Conservation (phyloP, 2,329 filamentous ascomycete genomes). For the Kalaharituber pfeilii region DNA sequence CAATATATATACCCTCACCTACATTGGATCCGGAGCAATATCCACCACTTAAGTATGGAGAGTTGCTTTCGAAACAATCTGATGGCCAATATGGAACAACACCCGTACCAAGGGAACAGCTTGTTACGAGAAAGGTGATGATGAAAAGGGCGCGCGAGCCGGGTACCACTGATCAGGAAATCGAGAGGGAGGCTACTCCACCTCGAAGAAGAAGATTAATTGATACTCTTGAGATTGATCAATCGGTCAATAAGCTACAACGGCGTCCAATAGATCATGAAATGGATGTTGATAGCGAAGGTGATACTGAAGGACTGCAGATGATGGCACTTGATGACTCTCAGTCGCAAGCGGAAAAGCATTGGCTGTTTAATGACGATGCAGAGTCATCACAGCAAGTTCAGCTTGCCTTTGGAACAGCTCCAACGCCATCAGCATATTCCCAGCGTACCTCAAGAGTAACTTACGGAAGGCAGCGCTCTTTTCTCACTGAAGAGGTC, state of each 20-base stretch:
- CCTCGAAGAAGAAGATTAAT: slow-evolving; percentile 14
- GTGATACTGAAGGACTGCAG: slow-evolving; percentile 3
- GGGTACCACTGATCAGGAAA: slow-evolving; percentile 7
- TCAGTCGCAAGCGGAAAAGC: background rate
- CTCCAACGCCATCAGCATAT: background rate
- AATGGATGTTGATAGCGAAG: background rate
- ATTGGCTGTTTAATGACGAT: too few relatives aligned
- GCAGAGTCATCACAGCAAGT: background rate
- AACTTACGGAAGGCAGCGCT: slow-evolving; percentile 18
- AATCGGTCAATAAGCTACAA: background rate
- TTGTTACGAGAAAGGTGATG: too few relatives aligned
- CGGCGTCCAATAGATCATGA: slow-evolving; percentile 4
- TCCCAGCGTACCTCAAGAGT: slow-evolving; percentile 6
- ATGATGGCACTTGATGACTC: slow-evolving; percentile 3
- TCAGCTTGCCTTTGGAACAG: background rate
- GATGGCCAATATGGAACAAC: too few relatives aligned
- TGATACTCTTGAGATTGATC: slow-evolving; percentile 13
- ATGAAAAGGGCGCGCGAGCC: slow-evolving; percentile 6
- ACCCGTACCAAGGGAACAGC: too few relatives aligned
- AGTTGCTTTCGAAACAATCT: too few relatives aligned
- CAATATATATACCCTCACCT: slow-evolving; percentile 2
- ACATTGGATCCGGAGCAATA: too few relatives aligned
- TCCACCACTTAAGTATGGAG: too few relatives aligned
- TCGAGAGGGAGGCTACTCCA: slow-evolving; percentile 7
- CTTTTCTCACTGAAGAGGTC: slow-evolving; percentile 14